A percentile compares a stretch with the other conserved stretches of the same genome.
Conservation (phyloP, 805 yeast species). For the Yamadazyma akitaensis region DNA sequence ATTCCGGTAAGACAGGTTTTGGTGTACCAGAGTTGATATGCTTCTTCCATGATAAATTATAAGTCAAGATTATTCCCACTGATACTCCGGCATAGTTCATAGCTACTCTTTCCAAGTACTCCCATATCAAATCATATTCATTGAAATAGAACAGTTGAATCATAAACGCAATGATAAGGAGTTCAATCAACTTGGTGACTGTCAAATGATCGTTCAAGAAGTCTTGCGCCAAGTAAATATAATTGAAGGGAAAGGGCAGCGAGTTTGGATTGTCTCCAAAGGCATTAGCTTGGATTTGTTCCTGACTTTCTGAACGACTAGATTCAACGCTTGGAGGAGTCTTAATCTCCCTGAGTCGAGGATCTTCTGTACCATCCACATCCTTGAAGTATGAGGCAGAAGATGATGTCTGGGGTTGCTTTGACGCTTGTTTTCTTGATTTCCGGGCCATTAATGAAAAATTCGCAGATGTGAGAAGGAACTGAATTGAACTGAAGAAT, state of each 20-base stretch:
- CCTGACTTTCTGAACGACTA: neutral
- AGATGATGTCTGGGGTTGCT: conserved; percentile 3
- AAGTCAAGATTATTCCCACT: conserved; percentile 27
- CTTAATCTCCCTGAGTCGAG: conserved; percentile 2
- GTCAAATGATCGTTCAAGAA: conserved; percentile 33
- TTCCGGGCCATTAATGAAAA: conserved; percentile 9
- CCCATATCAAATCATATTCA: conserved; percentile 18
- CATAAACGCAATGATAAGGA: conserved; percentile 27
- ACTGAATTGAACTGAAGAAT: neutral
- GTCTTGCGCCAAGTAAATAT: conserved; percentile 34
- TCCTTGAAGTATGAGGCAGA: conserved; percentile 16
- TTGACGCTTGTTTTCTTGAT: conserved; percentile 1
- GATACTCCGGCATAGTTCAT: conserved; percentile 34
- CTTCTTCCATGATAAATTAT: conserved; percentile 18
- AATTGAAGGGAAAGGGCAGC: conserved; percentile 22
- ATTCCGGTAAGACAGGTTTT: conserved; percentile 33
- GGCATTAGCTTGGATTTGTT: neutral
- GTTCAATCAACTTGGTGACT: conserved; percentile 29
- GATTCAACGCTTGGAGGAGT: neutral
- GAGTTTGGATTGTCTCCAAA: conserved; percentile 16
- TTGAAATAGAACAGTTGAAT: conserved; percentile 28
- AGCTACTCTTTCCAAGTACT: conserved; percentile 20
- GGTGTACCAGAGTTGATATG: conserved; percentile 12
- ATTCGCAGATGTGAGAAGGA: neutral
- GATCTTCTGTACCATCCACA: conserved; percentile 4